A percentile compares a stretch with the other conserved stretches of the same genome.
Conservation (phyloP, 345 rosid species). For the Excoecaria agallocha region DNA sequence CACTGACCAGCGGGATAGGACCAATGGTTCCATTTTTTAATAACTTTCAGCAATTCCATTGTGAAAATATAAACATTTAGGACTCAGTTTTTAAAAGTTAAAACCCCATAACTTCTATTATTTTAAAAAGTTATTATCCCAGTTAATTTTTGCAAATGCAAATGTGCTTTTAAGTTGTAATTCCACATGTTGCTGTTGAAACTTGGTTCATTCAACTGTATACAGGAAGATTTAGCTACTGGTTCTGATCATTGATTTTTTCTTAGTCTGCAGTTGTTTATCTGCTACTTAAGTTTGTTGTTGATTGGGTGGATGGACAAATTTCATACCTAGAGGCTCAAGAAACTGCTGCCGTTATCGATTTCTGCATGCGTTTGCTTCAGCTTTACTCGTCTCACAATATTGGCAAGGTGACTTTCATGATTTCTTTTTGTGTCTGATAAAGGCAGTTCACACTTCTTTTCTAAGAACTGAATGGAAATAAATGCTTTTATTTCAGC, state of each 20-base stretch:
- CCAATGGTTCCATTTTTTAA: neutral
- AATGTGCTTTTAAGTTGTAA: neutral
- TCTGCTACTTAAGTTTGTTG: constrained; percentile 85
- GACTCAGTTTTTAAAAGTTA: neutral
- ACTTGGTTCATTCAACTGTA: neutral
- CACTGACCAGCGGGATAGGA: neutral
- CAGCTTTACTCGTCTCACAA: constrained; percentile 93
- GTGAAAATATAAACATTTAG: neutral
- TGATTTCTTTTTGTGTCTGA: neutral
- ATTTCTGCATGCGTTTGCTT: constrained; percentile 90
- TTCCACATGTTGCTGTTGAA: neutral
- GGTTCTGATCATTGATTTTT: constrained; percentile 31
- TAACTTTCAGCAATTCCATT: neutral
- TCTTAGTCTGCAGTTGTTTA: constrained; percentile 88
- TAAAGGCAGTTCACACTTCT: constrained; percentile 7
- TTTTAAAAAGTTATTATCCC: neutral
- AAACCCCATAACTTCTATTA: neutral
- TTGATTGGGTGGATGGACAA: constrained; percentile 98
- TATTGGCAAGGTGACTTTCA: constrained; percentile 78
- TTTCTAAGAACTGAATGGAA: constrained; percentile 6
- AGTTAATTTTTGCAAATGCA: neutral
- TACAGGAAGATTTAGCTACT: neutral
- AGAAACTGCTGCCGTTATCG: constrained; percentile 70
- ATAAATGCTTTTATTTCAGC: neutral
- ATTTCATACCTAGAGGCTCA: constrained; percentile 82